Evolutionary conservation across 495 filamentous ascomycete genomes (phyloP).

Genomic region (Neurospora hispaniola): DNA sequence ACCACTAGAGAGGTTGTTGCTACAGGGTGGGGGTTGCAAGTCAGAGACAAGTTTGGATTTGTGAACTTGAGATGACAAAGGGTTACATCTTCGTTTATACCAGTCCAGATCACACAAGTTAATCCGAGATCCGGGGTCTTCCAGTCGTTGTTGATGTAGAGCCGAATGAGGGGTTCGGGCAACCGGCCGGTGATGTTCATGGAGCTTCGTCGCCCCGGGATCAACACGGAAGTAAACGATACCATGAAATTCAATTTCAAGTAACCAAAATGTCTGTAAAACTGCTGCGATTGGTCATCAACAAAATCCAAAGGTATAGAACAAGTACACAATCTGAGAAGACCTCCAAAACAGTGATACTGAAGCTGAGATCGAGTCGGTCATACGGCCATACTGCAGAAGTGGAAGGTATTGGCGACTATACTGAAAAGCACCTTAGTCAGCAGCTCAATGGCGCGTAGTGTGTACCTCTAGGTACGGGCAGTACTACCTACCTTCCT

Average conservation of each 20-base stretch:
- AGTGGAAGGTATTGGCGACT: not conserved
- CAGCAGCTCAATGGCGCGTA: not conserved
- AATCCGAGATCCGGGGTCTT: not conserved
- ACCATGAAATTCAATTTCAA: not conserved
- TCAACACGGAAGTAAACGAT: not conserved
- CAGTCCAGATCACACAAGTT: not conserved
- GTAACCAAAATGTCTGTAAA: not conserved
- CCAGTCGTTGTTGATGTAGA: not conserved
- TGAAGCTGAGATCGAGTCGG: not conserved
- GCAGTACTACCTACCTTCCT: no score
- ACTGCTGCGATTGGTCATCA: not conserved
- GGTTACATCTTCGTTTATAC: not conserved
- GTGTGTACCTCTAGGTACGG: no score
- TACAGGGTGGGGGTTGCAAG: not conserved
- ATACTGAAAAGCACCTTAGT: not conserved
- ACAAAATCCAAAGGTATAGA: not conserved
- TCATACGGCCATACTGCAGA: not conserved
- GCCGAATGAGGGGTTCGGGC: not conserved
- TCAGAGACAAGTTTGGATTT: not conserved
- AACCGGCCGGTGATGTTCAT: not conserved
- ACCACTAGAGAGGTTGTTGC: not conserved
- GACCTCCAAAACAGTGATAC: not conserved
- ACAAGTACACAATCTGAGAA: not conserved
- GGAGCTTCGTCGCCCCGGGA: not conserved
- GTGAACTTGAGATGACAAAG: not conserved